Evolutionary conservation across 805 yeast genomes (phyloP).

Genomic region (Candida ficus): DNA sequence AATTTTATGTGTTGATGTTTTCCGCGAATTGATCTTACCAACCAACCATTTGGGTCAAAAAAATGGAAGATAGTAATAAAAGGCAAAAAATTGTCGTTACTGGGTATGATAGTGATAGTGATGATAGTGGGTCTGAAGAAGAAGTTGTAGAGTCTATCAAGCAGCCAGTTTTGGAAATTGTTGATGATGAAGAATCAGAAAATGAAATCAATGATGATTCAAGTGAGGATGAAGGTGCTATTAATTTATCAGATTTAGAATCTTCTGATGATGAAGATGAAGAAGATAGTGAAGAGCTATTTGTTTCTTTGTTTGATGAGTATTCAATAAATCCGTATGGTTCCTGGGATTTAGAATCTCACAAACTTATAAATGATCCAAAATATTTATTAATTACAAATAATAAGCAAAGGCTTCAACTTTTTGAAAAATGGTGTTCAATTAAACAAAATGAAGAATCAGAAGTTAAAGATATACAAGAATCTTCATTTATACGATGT

Average conservation of each 20-base stretch:
- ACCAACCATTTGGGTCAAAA: no score
- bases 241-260: conserved; percentile 14
- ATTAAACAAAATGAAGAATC: no score
- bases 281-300: conserved; percentile 14
- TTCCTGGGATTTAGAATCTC: conserved; percentile 43
- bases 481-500: conserved; percentile 20
- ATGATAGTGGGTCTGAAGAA: not conserved
- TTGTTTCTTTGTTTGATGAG: conserved; percentile 31
- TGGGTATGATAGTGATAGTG: no score
- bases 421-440: conserved; percentile 47
- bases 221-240: conserved; percentile 22
- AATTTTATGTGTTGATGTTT: not conserved
- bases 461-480: conserved; percentile 2
- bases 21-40: not conserved
- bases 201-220: conserved; percentile 3
- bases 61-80: no score
- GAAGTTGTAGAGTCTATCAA: conserved; percentile 4
- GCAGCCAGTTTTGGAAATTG: conserved; percentile 16
- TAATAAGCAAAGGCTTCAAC: conserved; percentile 30
- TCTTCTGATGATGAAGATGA: not conserved
- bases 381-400: conserved; percentile 31
- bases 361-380: conserved; percentile 37
- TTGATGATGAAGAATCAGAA: conserved; percentile 6
- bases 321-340: conserved; percentile 37
- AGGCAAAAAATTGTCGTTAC: no score